Percentiles rank a stretch among this genome's conserved stretches.
phyloP scores from a whole-genome alignment of 768 basidiomycete genomes.

The Suillus americanus region DNA sequence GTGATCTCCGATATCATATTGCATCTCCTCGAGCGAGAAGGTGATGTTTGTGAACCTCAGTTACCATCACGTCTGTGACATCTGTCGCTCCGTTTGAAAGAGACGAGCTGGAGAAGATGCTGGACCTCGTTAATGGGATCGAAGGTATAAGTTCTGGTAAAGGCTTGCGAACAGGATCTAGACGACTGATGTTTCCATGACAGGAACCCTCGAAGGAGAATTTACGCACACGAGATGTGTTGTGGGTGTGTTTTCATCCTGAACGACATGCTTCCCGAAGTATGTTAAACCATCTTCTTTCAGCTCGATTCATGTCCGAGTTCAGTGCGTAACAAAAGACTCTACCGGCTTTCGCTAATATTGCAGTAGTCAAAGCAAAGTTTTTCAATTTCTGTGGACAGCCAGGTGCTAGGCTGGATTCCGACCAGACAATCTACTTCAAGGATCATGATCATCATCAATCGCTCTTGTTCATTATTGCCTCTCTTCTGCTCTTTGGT shows the following conservation, averaged over 20 bases:
- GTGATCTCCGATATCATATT: constrained; percentile 17
- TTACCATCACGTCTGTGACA: constrained; percentile 36
- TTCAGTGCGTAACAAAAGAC: constrained; percentile 32
- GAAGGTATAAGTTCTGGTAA: constrained; percentile 27
- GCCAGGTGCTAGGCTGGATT: constrained; percentile 33
- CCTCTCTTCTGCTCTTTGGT: constrained; percentile 43
- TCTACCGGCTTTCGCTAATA: background rate
- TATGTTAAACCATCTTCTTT: background rate
- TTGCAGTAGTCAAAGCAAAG: constrained; percentile 21
- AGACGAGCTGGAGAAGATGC: constrained; percentile 37
- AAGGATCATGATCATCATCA: background rate
- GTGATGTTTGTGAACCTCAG: constrained; percentile 20
- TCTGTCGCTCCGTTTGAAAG: constrained; percentile 38
- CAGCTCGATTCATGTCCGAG: constrained; percentile 44
- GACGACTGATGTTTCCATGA: background rate
- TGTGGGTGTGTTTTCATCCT: background rate
- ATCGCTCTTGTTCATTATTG: constrained; percentile 34
- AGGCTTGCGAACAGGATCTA: background rate
- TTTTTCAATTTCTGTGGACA: constrained; percentile 39
- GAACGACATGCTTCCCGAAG: background rate
- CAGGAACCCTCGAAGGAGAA: background rate
- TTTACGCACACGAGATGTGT: background rate
- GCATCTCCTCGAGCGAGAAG: constrained; percentile 1
- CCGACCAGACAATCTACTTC: constrained; percentile 24
- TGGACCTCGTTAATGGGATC: constrained; percentile 29